phyloP scores from a whole-genome alignment of 2,329 filamentous ascomycete genomes.

The Phialophora macrospora region DNA sequence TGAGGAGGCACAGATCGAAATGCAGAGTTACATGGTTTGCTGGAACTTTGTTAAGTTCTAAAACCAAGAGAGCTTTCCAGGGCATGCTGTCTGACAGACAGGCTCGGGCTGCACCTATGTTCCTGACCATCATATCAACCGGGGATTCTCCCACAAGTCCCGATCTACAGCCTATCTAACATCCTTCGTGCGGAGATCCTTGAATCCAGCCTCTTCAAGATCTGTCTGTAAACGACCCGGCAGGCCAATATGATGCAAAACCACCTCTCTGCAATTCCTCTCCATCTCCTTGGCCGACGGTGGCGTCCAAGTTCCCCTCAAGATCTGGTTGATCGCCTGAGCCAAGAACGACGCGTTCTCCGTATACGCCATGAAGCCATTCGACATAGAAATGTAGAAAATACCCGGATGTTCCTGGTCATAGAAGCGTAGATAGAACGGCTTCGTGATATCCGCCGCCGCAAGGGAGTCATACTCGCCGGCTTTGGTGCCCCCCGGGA shows the following conservation, averaged over 20 bases:
- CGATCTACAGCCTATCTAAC: constrained; percentile 7
- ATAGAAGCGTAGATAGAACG: no score
- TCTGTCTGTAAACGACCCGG: constrained; percentile 21
- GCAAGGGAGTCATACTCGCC: constrained; percentile 9
- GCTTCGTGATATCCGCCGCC: no score
- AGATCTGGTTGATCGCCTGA: constrained; percentile 19
- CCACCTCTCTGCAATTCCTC: constrained; percentile 19
- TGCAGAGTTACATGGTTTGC: no score
- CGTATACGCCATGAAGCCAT: constrained; percentile 23
- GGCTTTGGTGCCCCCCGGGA: constrained; percentile 13
- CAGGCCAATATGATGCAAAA: constrained; percentile 19
- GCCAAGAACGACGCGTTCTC: constrained; percentile 20
- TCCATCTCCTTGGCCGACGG: constrained; percentile 18
- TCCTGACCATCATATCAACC: no score
- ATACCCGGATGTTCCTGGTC: not conserved
- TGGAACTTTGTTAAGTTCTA: no score
- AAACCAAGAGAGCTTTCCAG: no score
- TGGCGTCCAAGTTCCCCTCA: constrained; percentile 18
- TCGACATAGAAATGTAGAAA: constrained; percentile 19
- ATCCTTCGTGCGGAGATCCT: constrained; percentile 17
- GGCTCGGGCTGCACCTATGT: no score
- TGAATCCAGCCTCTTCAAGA: constrained; percentile 19
- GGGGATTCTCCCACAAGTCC: no score
- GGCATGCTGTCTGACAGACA: no score
- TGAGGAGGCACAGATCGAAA: no score